Evolutionary conservation across 352 stramenopile genomes (phyloP).

Genomic region (Pythium periplocum): DNA sequence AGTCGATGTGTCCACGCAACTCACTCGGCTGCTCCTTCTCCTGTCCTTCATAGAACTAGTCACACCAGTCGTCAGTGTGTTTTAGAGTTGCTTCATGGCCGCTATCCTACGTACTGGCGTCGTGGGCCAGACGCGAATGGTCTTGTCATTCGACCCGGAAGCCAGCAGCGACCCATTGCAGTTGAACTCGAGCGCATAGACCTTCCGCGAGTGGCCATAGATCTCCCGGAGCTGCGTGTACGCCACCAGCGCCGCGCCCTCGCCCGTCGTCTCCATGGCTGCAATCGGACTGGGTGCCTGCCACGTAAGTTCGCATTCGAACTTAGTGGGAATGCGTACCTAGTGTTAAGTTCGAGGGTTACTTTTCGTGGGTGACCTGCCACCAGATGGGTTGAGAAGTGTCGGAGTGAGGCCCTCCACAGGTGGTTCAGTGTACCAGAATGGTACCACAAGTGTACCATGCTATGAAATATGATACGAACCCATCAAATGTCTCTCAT

Average conservation of each 20-base stretch:
- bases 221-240: slow-evolving; percentile 68
- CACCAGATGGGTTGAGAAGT: no score
- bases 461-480: no score
- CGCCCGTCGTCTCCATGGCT: neutral
- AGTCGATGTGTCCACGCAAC: slow-evolving; percentile 66
- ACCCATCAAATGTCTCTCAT: no score
- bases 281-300: no score
- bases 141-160: slow-evolving; percentile 77
- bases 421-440: no score
- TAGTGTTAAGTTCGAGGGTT: no score
- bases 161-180: slow-evolving; percentile 57
- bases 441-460: no score
- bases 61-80: neutral
- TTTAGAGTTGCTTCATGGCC: neutral
- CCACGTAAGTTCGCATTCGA: no score
- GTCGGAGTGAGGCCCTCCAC: no score
- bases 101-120: slow-evolving; percentile 30
- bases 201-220: slow-evolving; percentile 71
- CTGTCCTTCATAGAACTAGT: slow-evolving; percentile 13
- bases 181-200: slow-evolving; percentile 83
- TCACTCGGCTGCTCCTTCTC: slow-evolving; percentile 50
- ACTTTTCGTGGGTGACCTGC: no score
- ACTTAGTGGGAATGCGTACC: no score
- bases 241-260: slow-evolving; percentile 3
- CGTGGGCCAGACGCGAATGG: slow-evolving; percentile 73